Percentiles rank a stretch among this genome's conserved stretches.
phyloP scores from a whole-genome alignment of 441 rosid species.

The Gossypium lobatum region DNA sequence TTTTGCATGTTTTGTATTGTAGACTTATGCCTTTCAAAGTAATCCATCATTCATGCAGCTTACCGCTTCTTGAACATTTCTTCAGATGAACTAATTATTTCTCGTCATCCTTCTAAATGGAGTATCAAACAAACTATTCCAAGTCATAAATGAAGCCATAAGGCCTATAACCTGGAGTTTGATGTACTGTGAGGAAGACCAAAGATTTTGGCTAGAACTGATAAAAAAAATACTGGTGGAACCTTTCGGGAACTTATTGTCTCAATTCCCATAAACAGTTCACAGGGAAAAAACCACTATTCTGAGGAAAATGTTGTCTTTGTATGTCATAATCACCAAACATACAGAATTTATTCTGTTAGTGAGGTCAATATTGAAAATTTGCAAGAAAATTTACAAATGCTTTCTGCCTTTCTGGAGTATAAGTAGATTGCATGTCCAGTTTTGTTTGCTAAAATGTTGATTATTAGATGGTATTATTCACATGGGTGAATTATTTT shows the following conservation, averaged over 20 bases:
- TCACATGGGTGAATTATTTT: not conserved
- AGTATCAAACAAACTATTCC: not conserved
- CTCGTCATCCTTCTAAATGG: not conserved
- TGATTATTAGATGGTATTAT: not conserved
- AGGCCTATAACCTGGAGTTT: not conserved
- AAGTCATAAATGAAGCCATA: not conserved
- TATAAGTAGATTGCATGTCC: not conserved
- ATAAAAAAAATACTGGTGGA: not conserved
- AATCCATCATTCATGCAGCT: not conserved
- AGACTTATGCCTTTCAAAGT: not conserved
- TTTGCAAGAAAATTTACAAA: not conserved
- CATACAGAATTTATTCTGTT: not conserved
- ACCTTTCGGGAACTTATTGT: not conserved
- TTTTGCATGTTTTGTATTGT: not conserved
- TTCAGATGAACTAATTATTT: not conserved
- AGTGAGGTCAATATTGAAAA: not conserved
- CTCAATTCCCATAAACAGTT: not conserved
- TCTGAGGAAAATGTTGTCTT: not conserved
- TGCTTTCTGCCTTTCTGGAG: not conserved
- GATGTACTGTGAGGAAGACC: not conserved
- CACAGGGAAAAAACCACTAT: not conserved
- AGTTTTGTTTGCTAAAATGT: conserved; percentile 7
- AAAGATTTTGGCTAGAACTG: not conserved
- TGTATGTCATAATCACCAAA: not conserved
- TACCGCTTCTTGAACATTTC: not conserved